Evolutionary conservation across 768 basidiomycete species (phyloP).

Genomic region (Nevesoporus exiguus): DNA sequence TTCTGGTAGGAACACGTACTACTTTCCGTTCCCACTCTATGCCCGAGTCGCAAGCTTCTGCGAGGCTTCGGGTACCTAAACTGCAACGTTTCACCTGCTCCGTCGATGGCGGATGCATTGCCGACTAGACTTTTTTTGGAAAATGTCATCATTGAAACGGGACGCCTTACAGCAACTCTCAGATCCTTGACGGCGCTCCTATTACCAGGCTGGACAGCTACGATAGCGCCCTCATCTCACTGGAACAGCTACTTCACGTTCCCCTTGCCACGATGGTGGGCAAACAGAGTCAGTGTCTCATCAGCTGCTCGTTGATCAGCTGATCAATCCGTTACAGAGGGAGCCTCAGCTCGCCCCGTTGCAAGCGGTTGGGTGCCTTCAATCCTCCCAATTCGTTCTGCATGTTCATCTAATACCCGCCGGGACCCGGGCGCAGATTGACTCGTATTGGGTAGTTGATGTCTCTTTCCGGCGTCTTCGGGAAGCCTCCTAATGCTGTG

Average conservation of each 20-base stretch:
- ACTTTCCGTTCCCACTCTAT: slow-evolving; percentile 18
- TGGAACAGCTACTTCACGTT: neutral
- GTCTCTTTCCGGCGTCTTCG: slow-evolving; percentile 25
- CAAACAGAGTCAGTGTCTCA: slow-evolving; percentile 2
- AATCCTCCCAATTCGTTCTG: slow-evolving; percentile 6
- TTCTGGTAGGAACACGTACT: slow-evolving; percentile 5
- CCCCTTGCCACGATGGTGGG: neutral
- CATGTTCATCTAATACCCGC: slow-evolving; percentile 14
- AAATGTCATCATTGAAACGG: slow-evolving; percentile 3
- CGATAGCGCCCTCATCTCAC: neutral
- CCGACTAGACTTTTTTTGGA: slow-evolving; percentile 1
- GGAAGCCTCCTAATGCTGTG: slow-evolving; percentile 21
- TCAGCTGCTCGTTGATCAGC: neutral
- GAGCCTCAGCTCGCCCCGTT: neutral
- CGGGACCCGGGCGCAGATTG: neutral
- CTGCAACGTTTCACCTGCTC: slow-evolving; percentile 7
- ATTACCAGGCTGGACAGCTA: neutral
- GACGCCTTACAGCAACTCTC: neutral
- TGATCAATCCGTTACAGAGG: neutral
- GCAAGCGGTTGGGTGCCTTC: slow-evolving; percentile 7
- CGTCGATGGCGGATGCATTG: slow-evolving; percentile 28
- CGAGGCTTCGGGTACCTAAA: slow-evolving; percentile 11
- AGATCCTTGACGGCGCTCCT: neutral
- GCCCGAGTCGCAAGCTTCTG: slow-evolving; percentile 15
- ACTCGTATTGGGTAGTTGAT: slow-evolving; percentile 13